phyloP scores from a whole-genome alignment of 805 yeast genomes.

The Metschnikowia aberdeeniae region DNA sequence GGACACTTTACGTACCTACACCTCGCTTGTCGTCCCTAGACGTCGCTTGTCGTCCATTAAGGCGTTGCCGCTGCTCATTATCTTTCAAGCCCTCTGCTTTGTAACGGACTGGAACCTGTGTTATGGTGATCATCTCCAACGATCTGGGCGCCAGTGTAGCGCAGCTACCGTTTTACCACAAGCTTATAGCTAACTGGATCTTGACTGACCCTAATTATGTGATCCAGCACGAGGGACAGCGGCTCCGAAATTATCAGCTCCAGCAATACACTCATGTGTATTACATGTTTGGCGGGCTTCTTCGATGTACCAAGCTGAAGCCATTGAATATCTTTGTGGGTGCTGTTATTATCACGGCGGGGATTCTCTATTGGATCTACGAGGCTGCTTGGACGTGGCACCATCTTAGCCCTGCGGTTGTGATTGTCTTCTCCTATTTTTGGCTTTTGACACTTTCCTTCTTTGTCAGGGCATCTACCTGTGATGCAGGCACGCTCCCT shows the following conservation, averaged over 20 bases:
- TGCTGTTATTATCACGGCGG: constrained; percentile 37
- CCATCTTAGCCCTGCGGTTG: constrained; percentile 50
- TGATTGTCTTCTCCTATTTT: constrained; percentile 53
- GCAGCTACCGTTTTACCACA: constrained; percentile 5
- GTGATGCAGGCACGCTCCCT: constrained; percentile 73
- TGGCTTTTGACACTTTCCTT: constrained; percentile 49
- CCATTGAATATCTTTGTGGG: constrained; percentile 40
- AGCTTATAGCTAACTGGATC: constrained; percentile 21
- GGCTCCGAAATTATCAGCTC: constrained; percentile 39
- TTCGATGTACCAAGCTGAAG: constrained; percentile 40
- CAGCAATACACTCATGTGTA: constrained; percentile 30
- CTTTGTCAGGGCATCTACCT: constrained; percentile 50
- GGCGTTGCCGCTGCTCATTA: too few species aligned
- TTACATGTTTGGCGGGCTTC: constrained; percentile 64
- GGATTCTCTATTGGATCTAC: constrained; percentile 47
- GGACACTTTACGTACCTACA: not conserved
- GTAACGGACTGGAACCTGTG: not conserved
- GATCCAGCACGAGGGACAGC: constrained; percentile 1
- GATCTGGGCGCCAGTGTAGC: not conserved
- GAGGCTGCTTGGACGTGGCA: constrained; percentile 55
- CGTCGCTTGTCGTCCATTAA: too few species aligned
- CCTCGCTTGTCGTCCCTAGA: too few species aligned
- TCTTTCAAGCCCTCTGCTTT: too few species aligned
- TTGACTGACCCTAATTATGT: constrained; percentile 21
- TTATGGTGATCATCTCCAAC: constrained; percentile 2